Percentiles rank a stretch among this genome's conserved stretches.
Evolutionary conservation across 129 eudicot species (phyloP).

Genomic region (Saposhnikovia divaricata): DNA sequence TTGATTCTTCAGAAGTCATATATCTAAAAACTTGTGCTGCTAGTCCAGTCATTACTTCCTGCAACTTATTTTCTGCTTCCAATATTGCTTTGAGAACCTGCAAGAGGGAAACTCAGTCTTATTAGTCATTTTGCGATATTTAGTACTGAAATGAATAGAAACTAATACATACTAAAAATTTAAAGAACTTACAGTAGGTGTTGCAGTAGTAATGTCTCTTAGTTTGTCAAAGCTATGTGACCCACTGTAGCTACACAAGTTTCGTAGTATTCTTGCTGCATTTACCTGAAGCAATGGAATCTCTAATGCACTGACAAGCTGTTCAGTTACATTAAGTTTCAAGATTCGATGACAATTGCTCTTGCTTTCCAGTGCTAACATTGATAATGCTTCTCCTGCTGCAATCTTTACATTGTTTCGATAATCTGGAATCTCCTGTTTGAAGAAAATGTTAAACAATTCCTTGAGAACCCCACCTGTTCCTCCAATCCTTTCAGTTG

Average conservation of each 20-base stretch:
- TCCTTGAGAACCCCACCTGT: slow-evolving; percentile 82
- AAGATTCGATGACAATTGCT: slow-evolving; percentile 46
- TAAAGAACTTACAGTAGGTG: slow-evolving; percentile 51
- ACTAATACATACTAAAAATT: background rate
- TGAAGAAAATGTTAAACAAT: slow-evolving; percentile 59
- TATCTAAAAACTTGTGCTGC: slow-evolving; percentile 56
- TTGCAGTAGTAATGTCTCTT: slow-evolving; percentile 42
- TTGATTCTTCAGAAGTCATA: slow-evolving; percentile 46
- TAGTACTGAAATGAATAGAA: background rate
- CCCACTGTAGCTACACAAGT: slow-evolving; percentile 62
- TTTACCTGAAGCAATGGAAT: slow-evolving; percentile 44
- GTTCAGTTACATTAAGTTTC: slow-evolving; percentile 27
- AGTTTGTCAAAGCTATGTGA: slow-evolving; percentile 45
- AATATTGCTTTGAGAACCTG: slow-evolving; percentile 63
- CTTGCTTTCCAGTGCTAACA: slow-evolving; percentile 70
- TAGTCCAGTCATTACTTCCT: slow-evolving; percentile 88
- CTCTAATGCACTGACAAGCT: slow-evolving; percentile 58
- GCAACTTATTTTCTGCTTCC: slow-evolving; percentile 64
- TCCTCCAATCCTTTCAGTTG: slow-evolving; percentile 78
- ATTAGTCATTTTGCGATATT: background rate
- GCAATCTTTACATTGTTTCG: slow-evolving; percentile 46
- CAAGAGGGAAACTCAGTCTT: background rate
- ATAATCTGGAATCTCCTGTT: slow-evolving; percentile 20
- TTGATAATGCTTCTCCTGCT: slow-evolving; percentile 89
- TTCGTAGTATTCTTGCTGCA: slow-evolving; percentile 62